phyloP scores from a whole-genome alignment of 2,329 filamentous ascomycete genomes.

The Stemphylium lycopersici region DNA sequence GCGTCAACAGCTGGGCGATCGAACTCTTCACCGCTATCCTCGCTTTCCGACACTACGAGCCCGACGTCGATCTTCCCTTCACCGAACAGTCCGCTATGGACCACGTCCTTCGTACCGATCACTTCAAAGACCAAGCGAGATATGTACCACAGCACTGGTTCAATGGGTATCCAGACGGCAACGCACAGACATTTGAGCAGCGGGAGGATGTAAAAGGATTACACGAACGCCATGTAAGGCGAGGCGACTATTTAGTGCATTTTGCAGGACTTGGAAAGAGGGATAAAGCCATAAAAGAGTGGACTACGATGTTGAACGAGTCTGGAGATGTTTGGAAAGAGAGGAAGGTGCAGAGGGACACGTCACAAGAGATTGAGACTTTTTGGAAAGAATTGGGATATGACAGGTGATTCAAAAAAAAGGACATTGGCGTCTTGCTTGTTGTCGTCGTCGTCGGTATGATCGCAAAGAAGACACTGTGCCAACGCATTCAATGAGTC shows the following conservation, averaged over 20 bases:
- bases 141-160: conserved; percentile 53
- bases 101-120: conserved; percentile 40
- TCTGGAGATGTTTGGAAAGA: conserved; percentile 34
- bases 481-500: no score
- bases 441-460: no score
- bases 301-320: conserved; percentile 27
- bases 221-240: conserved; percentile 44
- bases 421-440: no score
- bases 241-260: conserved; percentile 53
- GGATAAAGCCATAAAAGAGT: conserved; percentile 45
- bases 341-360: conserved; percentile 30
- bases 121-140: conserved; percentile 42
- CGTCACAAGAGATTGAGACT: conserved; percentile 30
- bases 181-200: conserved; percentile 10
- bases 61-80: conserved; percentile 44
- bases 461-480: no score
- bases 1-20: conserved; percentile 50
- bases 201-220: conserved; percentile 46
- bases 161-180: conserved; percentile 50
- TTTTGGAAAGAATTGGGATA: conserved; percentile 22
- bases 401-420: neutral
- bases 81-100: conserved; percentile 53
- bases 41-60: conserved; percentile 49
- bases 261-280: conserved; percentile 49
- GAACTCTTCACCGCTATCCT: conserved; percentile 49